Evolutionary conservation across 2,329 filamentous ascomycete genomes (phyloP).

Genomic region (Triangularia setosa): DNA sequence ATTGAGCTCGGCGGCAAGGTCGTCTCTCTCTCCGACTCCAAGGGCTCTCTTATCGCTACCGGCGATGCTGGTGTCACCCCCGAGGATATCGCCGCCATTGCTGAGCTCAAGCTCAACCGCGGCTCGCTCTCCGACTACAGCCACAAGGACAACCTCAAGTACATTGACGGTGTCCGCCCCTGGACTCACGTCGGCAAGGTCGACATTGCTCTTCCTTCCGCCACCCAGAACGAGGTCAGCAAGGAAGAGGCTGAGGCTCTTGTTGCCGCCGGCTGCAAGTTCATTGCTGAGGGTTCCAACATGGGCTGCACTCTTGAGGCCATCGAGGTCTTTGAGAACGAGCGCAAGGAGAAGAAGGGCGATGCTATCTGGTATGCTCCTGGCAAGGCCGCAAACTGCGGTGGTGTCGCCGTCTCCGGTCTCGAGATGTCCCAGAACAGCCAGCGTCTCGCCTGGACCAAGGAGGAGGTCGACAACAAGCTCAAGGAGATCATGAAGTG

Average conservation of each 20-base stretch:
- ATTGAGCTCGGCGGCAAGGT: conserved; percentile 94
- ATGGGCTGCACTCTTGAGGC: conserved; percentile 98
- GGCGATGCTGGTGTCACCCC: conserved; percentile 69
- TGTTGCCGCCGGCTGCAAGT: conserved; percentile 70
- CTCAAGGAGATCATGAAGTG: conserved; percentile 93
- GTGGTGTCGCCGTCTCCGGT: conserved; percentile 94
- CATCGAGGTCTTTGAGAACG: conserved; percentile 85
- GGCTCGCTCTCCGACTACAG: conserved; percentile 74
- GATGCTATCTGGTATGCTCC: conserved; percentile 90
- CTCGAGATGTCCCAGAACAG: conserved; percentile 99
- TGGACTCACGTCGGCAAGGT: conserved; percentile 88
- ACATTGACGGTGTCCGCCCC: conserved; percentile 80
- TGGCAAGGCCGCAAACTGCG: conserved; percentile 95
- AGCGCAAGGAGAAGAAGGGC: conserved; percentile 65
- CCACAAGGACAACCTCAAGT: conserved; percentile 64
- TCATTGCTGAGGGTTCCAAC: conserved; percentile 95
- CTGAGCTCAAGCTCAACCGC: conserved; percentile 80
- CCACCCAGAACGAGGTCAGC: conserved; percentile 96
- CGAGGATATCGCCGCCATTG: conserved; percentile 75
- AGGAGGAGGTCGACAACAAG: conserved; percentile 84
- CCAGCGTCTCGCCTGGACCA: conserved; percentile 76
- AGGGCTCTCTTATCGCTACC: conserved; percentile 75
- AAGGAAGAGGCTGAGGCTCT: conserved; percentile 84
- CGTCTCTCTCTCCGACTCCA: conserved; percentile 88
- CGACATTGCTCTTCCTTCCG: conserved; percentile 86